Conservation (phyloP, 129 eudicot species). For the Heracleum sosnowskyi region DNA sequence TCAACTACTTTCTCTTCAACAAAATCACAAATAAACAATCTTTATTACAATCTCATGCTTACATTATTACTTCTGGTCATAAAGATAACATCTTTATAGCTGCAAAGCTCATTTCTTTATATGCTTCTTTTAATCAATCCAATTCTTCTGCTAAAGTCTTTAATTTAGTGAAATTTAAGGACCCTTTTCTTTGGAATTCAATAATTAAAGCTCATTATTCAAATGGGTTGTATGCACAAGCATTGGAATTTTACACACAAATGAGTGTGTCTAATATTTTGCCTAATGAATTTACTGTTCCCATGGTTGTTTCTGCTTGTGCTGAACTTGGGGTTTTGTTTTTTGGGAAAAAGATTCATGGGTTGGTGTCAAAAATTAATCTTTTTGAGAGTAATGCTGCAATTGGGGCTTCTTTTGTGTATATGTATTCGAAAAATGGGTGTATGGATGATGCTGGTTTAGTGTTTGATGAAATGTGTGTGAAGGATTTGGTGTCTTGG, state of each 20-base stretch:
- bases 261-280: conserved; percentile 35
- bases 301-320: conserved; percentile 71
- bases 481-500: conserved; percentile 77
- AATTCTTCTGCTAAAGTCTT: conserved; percentile 37
- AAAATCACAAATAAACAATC: conserved; percentile 19
- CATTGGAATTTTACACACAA: conserved; percentile 34
- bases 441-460: conserved; percentile 32
- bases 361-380: conserved; percentile 48
- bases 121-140: conserved; percentile 43
- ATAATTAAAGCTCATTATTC: conserved; percentile 62
- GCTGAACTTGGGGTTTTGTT: conserved; percentile 44
- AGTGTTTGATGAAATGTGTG: conserved; percentile 67
- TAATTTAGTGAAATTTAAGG: conserved; percentile 32
- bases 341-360: conserved; percentile 41
- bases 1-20: conserved; percentile 38
- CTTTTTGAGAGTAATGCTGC: conserved; percentile 38
- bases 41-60: conserved; percentile 42
- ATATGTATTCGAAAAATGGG: conserved; percentile 74
- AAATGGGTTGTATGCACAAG: conserved; percentile 33
- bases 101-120: conserved; percentile 63
- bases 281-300: conserved; percentile 58
- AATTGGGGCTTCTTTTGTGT: conserved; percentile 54
- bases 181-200: conserved; percentile 70
- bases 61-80: conserved; percentile 55
- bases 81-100: conserved; percentile 50